phyloP scores from a whole-genome alignment of 2,329 filamentous ascomycete genomes.

The Hymenoscyphus albidus region DNA sequence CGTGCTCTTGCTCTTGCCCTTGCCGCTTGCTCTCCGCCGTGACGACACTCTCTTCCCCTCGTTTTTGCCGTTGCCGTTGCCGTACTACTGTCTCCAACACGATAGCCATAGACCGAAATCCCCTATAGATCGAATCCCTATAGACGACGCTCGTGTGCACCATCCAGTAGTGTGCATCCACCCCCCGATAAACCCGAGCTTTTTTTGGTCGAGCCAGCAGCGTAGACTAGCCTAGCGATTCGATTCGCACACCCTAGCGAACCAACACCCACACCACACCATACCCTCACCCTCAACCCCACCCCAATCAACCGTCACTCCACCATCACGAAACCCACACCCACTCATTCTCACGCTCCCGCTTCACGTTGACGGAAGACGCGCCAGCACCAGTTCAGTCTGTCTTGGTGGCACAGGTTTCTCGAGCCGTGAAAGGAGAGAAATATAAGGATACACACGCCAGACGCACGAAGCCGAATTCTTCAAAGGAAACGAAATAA shows the following conservation, averaged over 20 bases:
- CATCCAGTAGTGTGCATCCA: neutral
- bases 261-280: neutral
- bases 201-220: neutral
- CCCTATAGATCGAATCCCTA: too few species aligned
- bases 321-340: neutral
- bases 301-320: neutral
- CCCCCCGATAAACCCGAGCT: neutral
- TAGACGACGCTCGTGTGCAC: too few species aligned
- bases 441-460: conserved; percentile 20
- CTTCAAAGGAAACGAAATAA: conserved; percentile 13
- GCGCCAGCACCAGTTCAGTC: conserved; percentile 27
- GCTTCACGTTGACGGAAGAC: conserved; percentile 10
- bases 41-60: conserved; percentile 20
- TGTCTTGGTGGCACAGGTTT: conserved; percentile 31
- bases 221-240: too few species aligned
- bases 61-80: neutral
- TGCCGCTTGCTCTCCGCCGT: neutral
- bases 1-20: conserved; percentile 1
- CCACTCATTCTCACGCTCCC: neutral
- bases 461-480: conserved; percentile 23
- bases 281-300: neutral
- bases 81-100: too few species aligned
- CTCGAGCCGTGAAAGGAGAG: conserved; percentile 26
- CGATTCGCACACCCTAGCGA: neutral
- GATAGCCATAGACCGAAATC: too few species aligned